phyloP scores from a whole-genome alignment of 169 alveolate species.

The Ichthyophthirius multifiliis region DNA sequence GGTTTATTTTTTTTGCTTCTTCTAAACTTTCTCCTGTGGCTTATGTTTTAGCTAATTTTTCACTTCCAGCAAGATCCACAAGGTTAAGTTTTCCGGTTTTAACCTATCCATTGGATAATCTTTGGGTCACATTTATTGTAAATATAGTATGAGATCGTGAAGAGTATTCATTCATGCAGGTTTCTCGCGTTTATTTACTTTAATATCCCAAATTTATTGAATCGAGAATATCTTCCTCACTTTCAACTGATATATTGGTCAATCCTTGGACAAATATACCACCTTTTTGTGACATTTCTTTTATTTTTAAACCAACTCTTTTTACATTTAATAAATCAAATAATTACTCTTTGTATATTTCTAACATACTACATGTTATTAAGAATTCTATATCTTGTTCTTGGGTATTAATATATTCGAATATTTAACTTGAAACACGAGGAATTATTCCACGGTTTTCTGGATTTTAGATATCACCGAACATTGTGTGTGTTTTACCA shows the following conservation, averaged over 20 bases:
- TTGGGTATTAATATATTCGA: constrained; percentile 30
- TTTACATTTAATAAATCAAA: constrained; percentile 19
- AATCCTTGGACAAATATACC: constrained; percentile 23
- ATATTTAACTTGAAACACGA: constrained; percentile 9
- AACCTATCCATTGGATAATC: constrained; percentile 10
- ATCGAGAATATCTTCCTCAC: constrained; percentile 3
- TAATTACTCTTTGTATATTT: constrained; percentile 32
- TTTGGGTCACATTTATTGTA: constrained; percentile 35
- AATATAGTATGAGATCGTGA: constrained; percentile 56
- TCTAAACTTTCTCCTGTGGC: constrained; percentile 28
- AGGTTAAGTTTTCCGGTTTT: constrained; percentile 29
- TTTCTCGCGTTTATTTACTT: constrained; percentile 12
- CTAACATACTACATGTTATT: constrained; percentile 47
- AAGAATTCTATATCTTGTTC: constrained; percentile 12
- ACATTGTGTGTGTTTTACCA: constrained; percentile 38
- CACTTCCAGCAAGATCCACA: constrained; percentile 35
- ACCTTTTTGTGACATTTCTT: constrained; percentile 26
- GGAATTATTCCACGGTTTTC: constrained; percentile 27
- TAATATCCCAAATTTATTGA: background rate
- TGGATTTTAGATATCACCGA: constrained; percentile 23
- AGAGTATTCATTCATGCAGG: constrained; percentile 36
- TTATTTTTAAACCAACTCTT: constrained; percentile 3
- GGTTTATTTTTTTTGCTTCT: constrained; percentile 40
- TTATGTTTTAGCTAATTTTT: constrained; percentile 18
- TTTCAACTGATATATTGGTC: constrained; percentile 4